Evolutionary conservation across 192 early-diverging fungal species (phyloP), one percentile per base, ranked within the genome.

Genomic region (Umbelopsis sp.): DNA sequence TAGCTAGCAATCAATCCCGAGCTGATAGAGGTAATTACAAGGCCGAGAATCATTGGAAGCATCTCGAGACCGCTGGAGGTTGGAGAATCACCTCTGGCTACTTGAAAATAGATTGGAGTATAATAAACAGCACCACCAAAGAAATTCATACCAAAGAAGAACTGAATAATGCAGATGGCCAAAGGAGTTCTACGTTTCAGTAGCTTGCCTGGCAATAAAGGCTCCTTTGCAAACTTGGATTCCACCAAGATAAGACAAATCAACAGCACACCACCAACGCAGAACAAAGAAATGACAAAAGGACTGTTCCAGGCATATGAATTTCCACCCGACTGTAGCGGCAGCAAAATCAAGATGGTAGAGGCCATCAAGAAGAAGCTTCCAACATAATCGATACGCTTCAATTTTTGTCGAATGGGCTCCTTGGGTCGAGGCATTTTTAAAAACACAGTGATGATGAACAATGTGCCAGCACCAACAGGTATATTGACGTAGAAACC

Each of bases 81-180:
- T 0, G 95, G 90, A 8, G 81, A 72, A 35, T 87, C 85, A 30
- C 89, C 91, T 50, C 88, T 82, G 20, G 93, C 90, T 51, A 95
- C 80, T 79, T 94, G 88, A 76, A 95, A 94, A 80, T 84, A 94
- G 35, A 87, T 75, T 21, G 91, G 88, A 16, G 90, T 72, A 74
- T 93, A 97, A 75, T 90, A 95, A 16, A 91, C 85, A 5, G 86
- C 80, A 2, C 83, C 85, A 23, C 75, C 74, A 69, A 85, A 86
- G 45, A 87, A 88, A 0, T 78, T 77, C 23, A 86, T 85, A 11
- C 89, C 84, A 30, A 84, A 86, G 72, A 92, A 87, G 55, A 91
- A 82, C 49, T 88, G 84, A 33, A 82, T 81, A 0, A 78, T 61
- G 46, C 92, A 90, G 23, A 88, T 82, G 37, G 90, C 72, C 12